These are phyloP conservation scores for Clavaria fumosa DNA, from an alignment of 768 basidiomycete species.

Conservation along the genomic window DNA sequence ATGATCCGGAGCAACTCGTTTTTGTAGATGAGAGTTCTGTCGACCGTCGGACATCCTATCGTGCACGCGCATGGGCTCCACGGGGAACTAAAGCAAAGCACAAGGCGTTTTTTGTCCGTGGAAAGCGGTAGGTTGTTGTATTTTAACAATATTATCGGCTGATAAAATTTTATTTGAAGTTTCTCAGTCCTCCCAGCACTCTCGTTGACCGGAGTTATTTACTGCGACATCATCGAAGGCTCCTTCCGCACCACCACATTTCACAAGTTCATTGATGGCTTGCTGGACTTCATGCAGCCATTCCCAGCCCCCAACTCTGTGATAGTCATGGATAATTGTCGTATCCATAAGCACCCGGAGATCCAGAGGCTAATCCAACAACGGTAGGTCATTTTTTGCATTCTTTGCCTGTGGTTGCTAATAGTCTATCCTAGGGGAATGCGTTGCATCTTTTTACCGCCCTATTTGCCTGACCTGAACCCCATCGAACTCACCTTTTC, in stretches of 20 bases:
- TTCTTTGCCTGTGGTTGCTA: no score
- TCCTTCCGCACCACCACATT: conserved; percentile 3
- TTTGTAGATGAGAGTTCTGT: conserved; percentile 22
- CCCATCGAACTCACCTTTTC: conserved; percentile 14
- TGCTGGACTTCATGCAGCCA: conserved; percentile 10
- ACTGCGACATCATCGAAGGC: conserved; percentile 6
- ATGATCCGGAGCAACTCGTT: conserved; percentile 15
- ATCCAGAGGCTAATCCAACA: conserved; percentile 17
- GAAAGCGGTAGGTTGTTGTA: conserved; percentile 11
- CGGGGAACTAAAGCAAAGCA: no score
- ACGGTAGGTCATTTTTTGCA: conserved; percentile 15
- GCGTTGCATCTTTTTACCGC: conserved; percentile 4
- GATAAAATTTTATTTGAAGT: conserved; percentile 5
- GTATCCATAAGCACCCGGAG: conserved; percentile 19
- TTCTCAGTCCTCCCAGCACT: conserved; percentile 7
- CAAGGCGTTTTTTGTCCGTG: conserved; percentile 16
- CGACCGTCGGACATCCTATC: conserved; percentile 14
- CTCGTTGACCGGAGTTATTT: conserved; percentile 2
- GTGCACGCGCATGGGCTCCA: conserved; percentile 16
- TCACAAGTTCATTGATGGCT: conserved; percentile 5
- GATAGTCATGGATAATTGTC: conserved; percentile 24
- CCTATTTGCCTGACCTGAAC: conserved; percentile 8
- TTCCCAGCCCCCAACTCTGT: conserved; percentile 21
- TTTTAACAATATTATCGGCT: background rate
- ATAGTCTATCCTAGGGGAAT: conserved; percentile 6